Evolutionary conservation across 106 monocot genomes (phyloP).

Genomic region (Agapanthus africanus): DNA sequence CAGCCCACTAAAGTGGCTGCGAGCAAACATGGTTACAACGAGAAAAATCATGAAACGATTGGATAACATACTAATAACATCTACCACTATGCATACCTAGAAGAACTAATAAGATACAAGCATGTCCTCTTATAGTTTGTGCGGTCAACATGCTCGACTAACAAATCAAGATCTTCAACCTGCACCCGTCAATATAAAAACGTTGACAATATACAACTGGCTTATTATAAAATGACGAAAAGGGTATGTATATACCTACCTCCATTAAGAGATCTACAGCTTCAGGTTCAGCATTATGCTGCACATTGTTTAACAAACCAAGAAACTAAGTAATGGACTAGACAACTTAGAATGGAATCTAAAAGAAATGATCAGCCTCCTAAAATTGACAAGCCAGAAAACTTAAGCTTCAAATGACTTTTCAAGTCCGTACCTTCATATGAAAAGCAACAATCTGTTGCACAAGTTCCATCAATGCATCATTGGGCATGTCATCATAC

Average conservation of each 20-base stretch:
- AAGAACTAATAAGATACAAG: conserved; percentile 89
- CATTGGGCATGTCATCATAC: conserved; percentile 57
- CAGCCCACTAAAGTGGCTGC: too few relatives aligned
- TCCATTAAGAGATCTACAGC: conserved; percentile 99
- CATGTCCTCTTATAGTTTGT: conserved; percentile 95
- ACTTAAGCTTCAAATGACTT: too few relatives aligned
- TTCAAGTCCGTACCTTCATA: conserved; percentile 99
- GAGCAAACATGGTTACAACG: neutral
- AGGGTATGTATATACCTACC: conserved; percentile 28
- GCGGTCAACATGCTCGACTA: conserved; percentile 79
- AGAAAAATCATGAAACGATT: too few relatives aligned
- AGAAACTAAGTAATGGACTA: too few relatives aligned
- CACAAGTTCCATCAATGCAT: conserved; percentile 88
- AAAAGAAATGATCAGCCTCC: too few relatives aligned
- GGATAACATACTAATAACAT: too few relatives aligned
- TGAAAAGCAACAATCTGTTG: conserved; percentile 97
- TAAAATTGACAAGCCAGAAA: too few relatives aligned
- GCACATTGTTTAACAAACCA: too few relatives aligned
- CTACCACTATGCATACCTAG: conserved; percentile 62
- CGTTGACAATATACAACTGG: neutral
- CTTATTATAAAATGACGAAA: neutral
- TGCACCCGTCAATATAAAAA: conserved; percentile 10
- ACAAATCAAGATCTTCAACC: conserved; percentile 98
- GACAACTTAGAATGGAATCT: too few relatives aligned
- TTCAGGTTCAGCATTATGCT: conserved; percentile 99